Conservation (phyloP, 805 yeast species). For the Wickerhamiella lipophila region DNA sequence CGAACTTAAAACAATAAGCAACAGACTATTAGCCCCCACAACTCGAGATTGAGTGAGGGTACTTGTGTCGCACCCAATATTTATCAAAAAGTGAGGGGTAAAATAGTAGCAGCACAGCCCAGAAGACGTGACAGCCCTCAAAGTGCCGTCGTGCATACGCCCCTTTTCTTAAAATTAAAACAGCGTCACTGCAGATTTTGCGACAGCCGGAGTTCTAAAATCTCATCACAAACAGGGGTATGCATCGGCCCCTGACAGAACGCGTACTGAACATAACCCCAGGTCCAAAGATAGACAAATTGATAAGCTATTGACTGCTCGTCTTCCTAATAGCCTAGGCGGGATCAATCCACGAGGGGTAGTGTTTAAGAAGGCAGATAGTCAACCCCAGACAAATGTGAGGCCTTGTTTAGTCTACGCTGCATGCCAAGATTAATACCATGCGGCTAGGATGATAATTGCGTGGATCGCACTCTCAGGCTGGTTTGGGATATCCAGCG, state of each 20-base stretch:
- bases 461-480: slow-evolving; percentile 1
- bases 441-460: not conserved
- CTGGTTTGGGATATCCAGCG: not conserved
- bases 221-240: slow-evolving; percentile 2
- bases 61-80: no score
- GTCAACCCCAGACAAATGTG: not conserved
- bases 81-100: no score
- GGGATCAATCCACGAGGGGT: not conserved
- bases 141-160: not conserved
- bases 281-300: no score
- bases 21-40: no score
- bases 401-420: not conserved
- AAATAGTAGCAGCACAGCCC: no score
- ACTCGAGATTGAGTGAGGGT: no score
- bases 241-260: slow-evolving; percentile 2
- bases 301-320: no score
- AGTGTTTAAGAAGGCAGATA: not conserved
- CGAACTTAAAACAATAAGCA: no score
- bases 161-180: not conserved
- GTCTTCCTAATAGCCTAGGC: no score
- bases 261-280: not conserved
- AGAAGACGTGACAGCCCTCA: no score
- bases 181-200: not conserved
- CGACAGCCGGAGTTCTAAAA: not conserved
- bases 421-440: not conserved